A percentile compares a stretch with the other conserved stretches of the same genome.
These are phyloP conservation scores for Hirsutella minnesotensis DNA, from an alignment of 2,329 filamentous ascomycete genomes.

Conservation along the genomic window DNA sequence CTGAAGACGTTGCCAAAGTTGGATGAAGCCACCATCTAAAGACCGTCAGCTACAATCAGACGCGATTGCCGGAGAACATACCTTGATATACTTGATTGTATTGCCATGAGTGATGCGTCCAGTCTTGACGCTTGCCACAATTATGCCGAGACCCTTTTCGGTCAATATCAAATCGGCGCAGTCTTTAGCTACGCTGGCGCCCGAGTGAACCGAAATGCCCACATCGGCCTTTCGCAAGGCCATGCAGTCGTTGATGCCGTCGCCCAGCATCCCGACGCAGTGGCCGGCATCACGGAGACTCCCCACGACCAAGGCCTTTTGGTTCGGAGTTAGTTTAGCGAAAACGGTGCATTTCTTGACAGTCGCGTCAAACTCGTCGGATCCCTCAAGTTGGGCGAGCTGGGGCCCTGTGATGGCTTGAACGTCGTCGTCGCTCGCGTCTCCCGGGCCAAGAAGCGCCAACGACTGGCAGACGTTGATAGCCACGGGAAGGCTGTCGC, in stretches of 20 bases:
- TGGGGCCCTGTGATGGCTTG: constrained; percentile 14
- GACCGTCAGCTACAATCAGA: not conserved
- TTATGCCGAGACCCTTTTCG: constrained; percentile 16
- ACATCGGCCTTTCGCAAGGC: constrained; percentile 15
- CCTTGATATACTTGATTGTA: constrained; percentile 18
- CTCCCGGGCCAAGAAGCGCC: constrained; percentile 7
- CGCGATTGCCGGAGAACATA: not conserved
- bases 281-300: constrained; percentile 12
- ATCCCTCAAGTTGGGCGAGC: constrained; percentile 9
- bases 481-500: constrained; percentile 15
- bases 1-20: constrained; percentile 19
- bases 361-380: constrained; percentile 10
- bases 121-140: constrained; percentile 12
- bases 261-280: constrained; percentile 17
- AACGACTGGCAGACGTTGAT: constrained; percentile 15
- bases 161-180: constrained; percentile 17
- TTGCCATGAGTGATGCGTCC: constrained; percentile 16
- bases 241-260: constrained; percentile 18
- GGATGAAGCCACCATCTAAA: constrained; percentile 17
- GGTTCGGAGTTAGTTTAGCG: constrained; percentile 15
- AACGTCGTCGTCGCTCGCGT: constrained; percentile 7
- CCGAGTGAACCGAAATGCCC: constrained; percentile 18
- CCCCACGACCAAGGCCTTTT: constrained; percentile 14
- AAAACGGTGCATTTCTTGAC: constrained; percentile 14
- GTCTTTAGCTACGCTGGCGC: constrained; percentile 16